A percentile compares a stretch with the other conserved stretches of the same genome.
Evolutionary conservation across 2,329 filamentous ascomycete species (phyloP).

Genomic region (Emericellopsis atlantica): DNA sequence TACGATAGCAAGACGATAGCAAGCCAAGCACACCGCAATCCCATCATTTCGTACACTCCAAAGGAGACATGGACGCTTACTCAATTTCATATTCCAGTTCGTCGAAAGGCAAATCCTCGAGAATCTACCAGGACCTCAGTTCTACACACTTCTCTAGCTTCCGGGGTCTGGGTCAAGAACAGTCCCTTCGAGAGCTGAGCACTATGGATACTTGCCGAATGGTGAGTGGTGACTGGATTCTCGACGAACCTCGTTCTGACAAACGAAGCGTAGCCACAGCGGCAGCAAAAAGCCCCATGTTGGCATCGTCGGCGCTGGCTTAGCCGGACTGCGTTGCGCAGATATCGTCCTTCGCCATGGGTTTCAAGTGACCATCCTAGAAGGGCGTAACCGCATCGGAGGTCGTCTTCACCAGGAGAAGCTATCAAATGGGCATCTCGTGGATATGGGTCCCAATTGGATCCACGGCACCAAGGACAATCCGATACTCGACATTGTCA

Average conservation of each 20-base stretch:
- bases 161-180: slow-evolving; percentile 16
- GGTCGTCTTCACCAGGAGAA: slow-evolving; percentile 45
- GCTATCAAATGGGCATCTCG: slow-evolving; percentile 32
- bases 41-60: no score
- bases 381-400: slow-evolving; percentile 54
- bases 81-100: slow-evolving; percentile 33
- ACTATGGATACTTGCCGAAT: slow-evolving; percentile 16
- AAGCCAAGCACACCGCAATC: no score
- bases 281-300: slow-evolving; percentile 31
- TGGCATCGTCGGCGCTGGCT: slow-evolving; percentile 57
- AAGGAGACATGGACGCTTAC: slow-evolving; percentile 34
- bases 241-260: not conserved
- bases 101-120: slow-evolving; percentile 27
- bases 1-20: no score
- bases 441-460: slow-evolving; percentile 66
- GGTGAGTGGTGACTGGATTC: slow-evolving; percentile 18
- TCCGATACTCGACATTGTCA: slow-evolving; percentile 55
- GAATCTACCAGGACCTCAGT: slow-evolving; percentile 36
- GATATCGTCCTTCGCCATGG: slow-evolving; percentile 53
- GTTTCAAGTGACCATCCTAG: slow-evolving; percentile 55
- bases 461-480: slow-evolving; percentile 64
- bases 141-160: slow-evolving; percentile 23
- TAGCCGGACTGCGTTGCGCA: slow-evolving; percentile 59
- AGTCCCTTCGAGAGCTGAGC: slow-evolving; percentile 12
- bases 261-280: no score